phyloP scores from a whole-genome alignment of 495 filamentous ascomycete genomes.

The Aspergillus saccharolyticus region DNA sequence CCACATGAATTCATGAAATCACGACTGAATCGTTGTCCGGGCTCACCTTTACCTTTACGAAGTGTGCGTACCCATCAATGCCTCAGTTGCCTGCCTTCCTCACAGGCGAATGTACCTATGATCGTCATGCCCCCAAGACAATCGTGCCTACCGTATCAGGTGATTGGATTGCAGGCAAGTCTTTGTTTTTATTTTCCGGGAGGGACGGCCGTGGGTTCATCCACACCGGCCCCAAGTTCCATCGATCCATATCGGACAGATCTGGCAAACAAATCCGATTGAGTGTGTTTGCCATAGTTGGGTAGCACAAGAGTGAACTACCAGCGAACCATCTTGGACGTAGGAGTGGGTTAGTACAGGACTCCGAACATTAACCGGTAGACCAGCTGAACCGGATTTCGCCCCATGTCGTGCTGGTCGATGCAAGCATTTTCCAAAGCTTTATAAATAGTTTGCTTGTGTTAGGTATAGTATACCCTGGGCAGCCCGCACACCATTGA shows the following conservation, averaged over 20 bases:
- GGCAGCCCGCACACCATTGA: neutral
- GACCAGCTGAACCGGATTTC: neutral
- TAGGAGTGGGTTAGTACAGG: too few species aligned
- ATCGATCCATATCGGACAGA: neutral
- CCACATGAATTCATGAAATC: too few species aligned
- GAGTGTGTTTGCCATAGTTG: neutral
- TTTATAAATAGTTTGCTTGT: neutral
- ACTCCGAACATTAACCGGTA: neutral
- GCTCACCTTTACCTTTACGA: neutral
- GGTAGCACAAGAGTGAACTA: too few species aligned
- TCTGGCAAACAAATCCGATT: neutral
- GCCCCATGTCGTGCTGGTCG: neutral
- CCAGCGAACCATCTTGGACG: too few species aligned
- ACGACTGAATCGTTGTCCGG: neutral
- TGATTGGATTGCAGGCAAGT: neutral
- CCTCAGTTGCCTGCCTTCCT: too few species aligned
- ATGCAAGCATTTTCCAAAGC: neutral
- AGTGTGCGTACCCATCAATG: too few species aligned
- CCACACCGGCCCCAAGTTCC: neutral
- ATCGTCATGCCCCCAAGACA: neutral
- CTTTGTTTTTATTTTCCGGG: too few species aligned
- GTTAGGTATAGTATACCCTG: neutral
- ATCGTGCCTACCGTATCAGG: neutral
- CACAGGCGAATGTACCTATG: neutral
- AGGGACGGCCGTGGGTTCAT: too few species aligned